Percentiles rank a stretch among this genome's conserved stretches.
phyloP scores from a whole-genome alignment of 2,329 filamentous ascomycete species.

The Aspergillus versicolor region DNA sequence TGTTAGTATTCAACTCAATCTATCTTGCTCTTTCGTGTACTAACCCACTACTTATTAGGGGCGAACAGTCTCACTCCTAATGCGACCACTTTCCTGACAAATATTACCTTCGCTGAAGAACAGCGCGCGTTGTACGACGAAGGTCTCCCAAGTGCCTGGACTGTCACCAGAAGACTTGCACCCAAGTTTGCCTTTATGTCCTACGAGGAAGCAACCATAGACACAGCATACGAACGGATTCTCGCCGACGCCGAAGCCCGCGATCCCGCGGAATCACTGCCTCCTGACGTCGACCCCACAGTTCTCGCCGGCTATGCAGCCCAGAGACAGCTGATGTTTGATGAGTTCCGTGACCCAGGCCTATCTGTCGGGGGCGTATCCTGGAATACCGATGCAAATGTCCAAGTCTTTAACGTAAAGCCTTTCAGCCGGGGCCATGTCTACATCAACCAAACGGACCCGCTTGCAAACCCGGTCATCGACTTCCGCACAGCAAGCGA shows the following conservation, averaged over 20 bases:
- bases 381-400: background rate
- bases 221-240: background rate
- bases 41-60: background rate
- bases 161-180: background rate
- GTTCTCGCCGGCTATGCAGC: background rate
- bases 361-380: background rate
- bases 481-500: background rate
- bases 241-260: background rate
- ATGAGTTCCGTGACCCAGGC: background rate
- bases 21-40: background rate
- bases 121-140: background rate
- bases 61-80: background rate
- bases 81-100: conserved; percentile 1
- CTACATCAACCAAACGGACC: background rate
- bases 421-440: background rate
- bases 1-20: background rate
- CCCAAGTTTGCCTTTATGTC: conserved; percentile 2
- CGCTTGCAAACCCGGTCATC: background rate
- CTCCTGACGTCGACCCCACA: background rate
- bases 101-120: background rate
- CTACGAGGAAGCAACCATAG: background rate
- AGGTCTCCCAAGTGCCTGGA: background rate
- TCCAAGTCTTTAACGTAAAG: background rate
- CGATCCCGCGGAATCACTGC: conserved; percentile 3
- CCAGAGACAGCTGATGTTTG: background rate